phyloP scores from a whole-genome alignment of 345 rosid species.

The Litchi chinensis region DNA sequence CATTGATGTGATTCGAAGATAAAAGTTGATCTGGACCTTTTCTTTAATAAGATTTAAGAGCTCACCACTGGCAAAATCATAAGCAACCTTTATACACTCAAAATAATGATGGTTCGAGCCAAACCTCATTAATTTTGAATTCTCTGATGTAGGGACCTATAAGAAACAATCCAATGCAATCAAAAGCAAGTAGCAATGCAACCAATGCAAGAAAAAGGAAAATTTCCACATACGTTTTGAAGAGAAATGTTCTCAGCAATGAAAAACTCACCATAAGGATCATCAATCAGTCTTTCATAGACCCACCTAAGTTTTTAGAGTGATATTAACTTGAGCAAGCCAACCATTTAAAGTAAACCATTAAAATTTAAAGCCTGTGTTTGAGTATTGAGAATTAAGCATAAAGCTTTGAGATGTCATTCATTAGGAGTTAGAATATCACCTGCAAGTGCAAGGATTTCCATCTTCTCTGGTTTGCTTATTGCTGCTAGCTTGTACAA shows the following conservation, averaged over 20 bases:
- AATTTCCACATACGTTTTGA: slow-evolving; percentile 58
- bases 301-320: slow-evolving; percentile 74
- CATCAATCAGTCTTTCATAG: slow-evolving; percentile 95
- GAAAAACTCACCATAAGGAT: slow-evolving; percentile 97
- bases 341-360: slow-evolving; percentile 19
- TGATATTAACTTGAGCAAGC: slow-evolving; percentile 24
- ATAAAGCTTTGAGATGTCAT: neutral
- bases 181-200: slow-evolving; percentile 17
- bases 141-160: slow-evolving; percentile 84
- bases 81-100: slow-evolving; percentile 89
- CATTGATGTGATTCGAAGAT: neutral
- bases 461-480: slow-evolving; percentile 52
- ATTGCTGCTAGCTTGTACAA: slow-evolving; percentile 43
- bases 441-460: slow-evolving; percentile 45
- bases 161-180: slow-evolving; percentile 19
- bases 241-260: slow-evolving; percentile 89
- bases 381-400: slow-evolving; percentile 4
- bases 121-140: slow-evolving; percentile 76
- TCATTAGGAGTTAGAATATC: neutral
- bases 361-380: neutral
- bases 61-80: slow-evolving; percentile 87
- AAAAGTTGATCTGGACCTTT: slow-evolving; percentile 48
- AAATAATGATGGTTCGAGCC: slow-evolving; percentile 93
- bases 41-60: slow-evolving; percentile 83
- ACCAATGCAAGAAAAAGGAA: slow-evolving; percentile 10